phyloP scores from a whole-genome alignment of 202 grass and related monocot species.

The Setaria viridis region DNA sequence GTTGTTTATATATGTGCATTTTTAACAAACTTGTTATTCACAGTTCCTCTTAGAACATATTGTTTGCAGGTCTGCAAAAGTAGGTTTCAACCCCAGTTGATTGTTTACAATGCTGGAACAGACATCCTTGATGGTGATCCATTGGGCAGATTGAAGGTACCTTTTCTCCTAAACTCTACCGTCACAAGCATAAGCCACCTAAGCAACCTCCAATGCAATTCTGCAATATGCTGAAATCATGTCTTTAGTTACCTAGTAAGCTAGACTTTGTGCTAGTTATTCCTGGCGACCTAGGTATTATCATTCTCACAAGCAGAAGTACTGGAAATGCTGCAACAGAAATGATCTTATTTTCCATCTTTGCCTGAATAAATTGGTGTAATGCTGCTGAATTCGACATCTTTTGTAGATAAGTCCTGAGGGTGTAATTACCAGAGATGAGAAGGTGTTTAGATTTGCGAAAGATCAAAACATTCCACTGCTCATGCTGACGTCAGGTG shows the following conservation, averaged over 20 bases:
- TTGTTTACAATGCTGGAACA: slow-evolving; percentile 92
- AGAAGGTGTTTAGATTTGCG: slow-evolving; percentile 86
- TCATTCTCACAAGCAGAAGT: background rate
- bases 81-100: slow-evolving; percentile 82
- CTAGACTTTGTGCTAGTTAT: background rate
- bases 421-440: slow-evolving; percentile 82
- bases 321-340: background rate
- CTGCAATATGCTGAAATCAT: background rate
- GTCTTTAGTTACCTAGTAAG: background rate
- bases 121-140: slow-evolving; percentile 96
- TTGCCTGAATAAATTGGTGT: background rate
- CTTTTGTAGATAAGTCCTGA: slow-evolving; percentile 66
- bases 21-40: slow-evolving; percentile 40
- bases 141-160: slow-evolving; percentile 85
- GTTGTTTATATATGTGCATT: background rate
- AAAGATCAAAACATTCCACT: slow-evolving; percentile 89
- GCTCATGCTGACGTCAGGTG: slow-evolving; percentile 94
- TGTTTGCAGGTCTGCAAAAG: slow-evolving; percentile 63
- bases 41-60: slow-evolving; percentile 33
- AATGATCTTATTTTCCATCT: background rate
- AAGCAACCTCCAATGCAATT: background rate
- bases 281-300: background rate
- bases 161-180: background rate
- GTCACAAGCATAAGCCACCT: background rate
- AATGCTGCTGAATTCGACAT: background rate